phyloP scores from a whole-genome alignment of 2,329 filamentous ascomycete species.

The Exophiala xenobiotica region DNA sequence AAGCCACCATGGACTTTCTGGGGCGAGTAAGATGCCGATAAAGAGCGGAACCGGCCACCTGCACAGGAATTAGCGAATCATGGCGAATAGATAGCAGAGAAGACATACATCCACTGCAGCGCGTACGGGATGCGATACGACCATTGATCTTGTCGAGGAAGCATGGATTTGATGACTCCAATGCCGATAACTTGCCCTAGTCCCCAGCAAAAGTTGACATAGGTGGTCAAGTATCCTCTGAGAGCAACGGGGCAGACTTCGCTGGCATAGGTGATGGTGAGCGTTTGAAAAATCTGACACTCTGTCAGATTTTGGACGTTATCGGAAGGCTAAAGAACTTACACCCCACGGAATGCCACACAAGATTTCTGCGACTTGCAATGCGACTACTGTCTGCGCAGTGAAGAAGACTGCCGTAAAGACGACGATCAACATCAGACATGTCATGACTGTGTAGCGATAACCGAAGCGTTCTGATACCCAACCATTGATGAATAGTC shows the following conservation, averaged over 20 bases:
- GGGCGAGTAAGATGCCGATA: constrained; percentile 48
- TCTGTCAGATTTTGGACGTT: neutral
- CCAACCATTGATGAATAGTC: constrained; percentile 52
- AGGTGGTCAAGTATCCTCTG: constrained; percentile 47
- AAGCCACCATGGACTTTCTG: constrained; percentile 54
- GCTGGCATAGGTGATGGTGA: constrained; percentile 48
- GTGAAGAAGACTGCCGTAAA: constrained; percentile 55
- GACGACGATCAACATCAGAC: constrained; percentile 46
- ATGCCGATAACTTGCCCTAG: constrained; percentile 53
- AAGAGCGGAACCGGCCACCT: constrained; percentile 51
- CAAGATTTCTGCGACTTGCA: constrained; percentile 53
- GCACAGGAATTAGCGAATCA: neutral
- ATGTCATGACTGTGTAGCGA: constrained; percentile 51
- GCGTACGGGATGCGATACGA: constrained; percentile 54
- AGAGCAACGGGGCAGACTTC: constrained; percentile 49
- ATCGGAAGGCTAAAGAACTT: neutral
- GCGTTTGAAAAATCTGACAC: constrained; percentile 47
- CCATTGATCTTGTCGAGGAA: constrained; percentile 49
- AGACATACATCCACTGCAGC: constrained; percentile 48
- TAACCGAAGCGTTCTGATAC: constrained; percentile 54
- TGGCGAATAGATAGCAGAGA: neutral
- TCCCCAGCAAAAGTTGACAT: constrained; percentile 39
- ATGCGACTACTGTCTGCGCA: constrained; percentile 46
- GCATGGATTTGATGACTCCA: constrained; percentile 51
- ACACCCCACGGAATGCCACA: constrained; percentile 51